Evolutionary conservation across 2,329 filamentous ascomycete species (phyloP).

Genomic region (Talaromyces piceae): DNA sequence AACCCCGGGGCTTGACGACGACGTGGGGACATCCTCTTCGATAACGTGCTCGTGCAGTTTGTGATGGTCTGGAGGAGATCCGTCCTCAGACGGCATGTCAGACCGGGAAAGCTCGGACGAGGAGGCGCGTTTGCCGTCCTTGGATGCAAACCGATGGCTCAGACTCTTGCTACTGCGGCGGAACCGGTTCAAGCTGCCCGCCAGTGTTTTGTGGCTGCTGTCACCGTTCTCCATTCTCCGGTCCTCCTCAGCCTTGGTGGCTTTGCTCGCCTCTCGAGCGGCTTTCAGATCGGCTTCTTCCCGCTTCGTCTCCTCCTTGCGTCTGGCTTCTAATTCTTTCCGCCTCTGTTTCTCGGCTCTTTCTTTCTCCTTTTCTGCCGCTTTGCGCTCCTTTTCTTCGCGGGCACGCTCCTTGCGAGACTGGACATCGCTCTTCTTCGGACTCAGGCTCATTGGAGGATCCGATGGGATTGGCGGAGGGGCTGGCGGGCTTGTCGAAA

Average conservation of each 20-base stretch:
- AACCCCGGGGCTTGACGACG: not conserved
- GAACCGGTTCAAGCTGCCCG: slow-evolving; percentile 54
- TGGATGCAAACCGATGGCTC: slow-evolving; percentile 56
- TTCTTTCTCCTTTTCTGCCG: slow-evolving; percentile 40
- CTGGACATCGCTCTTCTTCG: slow-evolving; percentile 56
- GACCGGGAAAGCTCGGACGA: slow-evolving; percentile 16
- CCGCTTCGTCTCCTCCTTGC: slow-evolving; percentile 41
- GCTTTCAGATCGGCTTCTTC: slow-evolving; percentile 56
- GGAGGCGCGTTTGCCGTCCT: slow-evolving; percentile 28
- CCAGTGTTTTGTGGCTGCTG: slow-evolving; percentile 22
- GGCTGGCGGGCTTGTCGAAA: slow-evolving; percentile 14
- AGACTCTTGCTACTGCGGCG: slow-evolving; percentile 70
- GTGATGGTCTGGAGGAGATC: slow-evolving; percentile 3
- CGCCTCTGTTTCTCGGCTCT: slow-evolving; percentile 50
- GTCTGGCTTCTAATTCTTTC: slow-evolving; percentile 49
- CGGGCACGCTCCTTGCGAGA: slow-evolving; percentile 60
- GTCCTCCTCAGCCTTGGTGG: slow-evolving; percentile 51
- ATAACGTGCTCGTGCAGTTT: slow-evolving; percentile 11
- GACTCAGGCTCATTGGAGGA: slow-evolving; percentile 31
- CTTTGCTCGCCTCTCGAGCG: slow-evolving; percentile 60
- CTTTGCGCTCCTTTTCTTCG: slow-evolving; percentile 53
- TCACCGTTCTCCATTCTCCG: slow-evolving; percentile 15
- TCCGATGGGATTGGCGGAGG: slow-evolving; percentile 26
- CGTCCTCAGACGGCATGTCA: slow-evolving; percentile 6
- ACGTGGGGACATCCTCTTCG: slow-evolving; percentile 8